These are phyloP conservation scores for Ambrosia artemisiifolia DNA, from an alignment of 129 eudicot species.

Conservation along the genomic window DNA sequence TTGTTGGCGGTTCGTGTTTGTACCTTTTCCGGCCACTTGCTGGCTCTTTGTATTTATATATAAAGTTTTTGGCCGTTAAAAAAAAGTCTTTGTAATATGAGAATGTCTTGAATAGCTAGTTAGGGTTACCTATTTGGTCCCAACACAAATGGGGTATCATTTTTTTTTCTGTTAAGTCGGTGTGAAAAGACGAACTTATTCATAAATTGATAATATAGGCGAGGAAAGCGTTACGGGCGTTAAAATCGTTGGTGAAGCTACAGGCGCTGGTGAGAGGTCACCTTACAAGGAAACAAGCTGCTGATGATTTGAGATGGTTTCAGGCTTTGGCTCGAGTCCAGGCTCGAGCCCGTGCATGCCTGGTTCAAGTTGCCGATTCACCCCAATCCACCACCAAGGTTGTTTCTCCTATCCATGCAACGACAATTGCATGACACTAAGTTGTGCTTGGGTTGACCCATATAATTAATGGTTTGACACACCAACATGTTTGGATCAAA, in stretches of 20 bases:
- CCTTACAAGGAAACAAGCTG: conserved; percentile 59
- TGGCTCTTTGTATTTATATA: too few relatives aligned
- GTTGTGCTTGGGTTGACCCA: too few relatives aligned
- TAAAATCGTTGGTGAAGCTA: conserved; percentile 81
- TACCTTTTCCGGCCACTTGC: too few relatives aligned
- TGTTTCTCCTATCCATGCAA: conserved; percentile 31
- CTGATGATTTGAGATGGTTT: conserved; percentile 43
- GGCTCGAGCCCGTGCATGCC: conserved; percentile 49
- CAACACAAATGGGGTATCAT: too few relatives aligned
- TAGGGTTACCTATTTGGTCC: too few relatives aligned
- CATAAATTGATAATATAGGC: conserved; percentile 35
- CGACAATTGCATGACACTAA: conserved; percentile 24
- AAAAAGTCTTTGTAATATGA: too few relatives aligned
- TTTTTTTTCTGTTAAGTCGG: too few relatives aligned
- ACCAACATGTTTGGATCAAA: too few relatives aligned
- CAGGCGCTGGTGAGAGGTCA: conserved; percentile 89
- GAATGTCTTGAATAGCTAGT: too few relatives aligned
- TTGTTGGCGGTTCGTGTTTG: too few relatives aligned
- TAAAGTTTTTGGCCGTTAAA: too few relatives aligned
- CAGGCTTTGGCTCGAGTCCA: conserved; percentile 60
- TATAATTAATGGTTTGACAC: too few relatives aligned
- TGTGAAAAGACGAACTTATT: neutral
- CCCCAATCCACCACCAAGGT: conserved; percentile 50
- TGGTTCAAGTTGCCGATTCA: conserved; percentile 41
- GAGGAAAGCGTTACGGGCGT: conserved; percentile 82